Conservation (phyloP, 306 rosid species). For the Trifolium subterraneum region DNA sequence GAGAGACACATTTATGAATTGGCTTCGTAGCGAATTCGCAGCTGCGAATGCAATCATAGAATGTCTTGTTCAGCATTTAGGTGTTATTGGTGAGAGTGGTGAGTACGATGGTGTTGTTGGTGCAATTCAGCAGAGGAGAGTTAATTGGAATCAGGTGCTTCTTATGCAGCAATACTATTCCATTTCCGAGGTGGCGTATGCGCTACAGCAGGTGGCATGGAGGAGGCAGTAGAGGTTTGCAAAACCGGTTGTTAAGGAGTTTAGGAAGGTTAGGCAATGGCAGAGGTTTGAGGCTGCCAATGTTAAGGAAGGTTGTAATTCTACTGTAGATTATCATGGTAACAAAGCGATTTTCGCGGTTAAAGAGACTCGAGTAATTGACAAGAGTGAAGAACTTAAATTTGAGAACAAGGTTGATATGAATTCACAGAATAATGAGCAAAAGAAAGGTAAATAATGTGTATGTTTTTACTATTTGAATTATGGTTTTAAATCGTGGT, state of each 20-base stretch:
- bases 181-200: slow-evolving; percentile 68
- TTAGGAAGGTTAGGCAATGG: slow-evolving; percentile 69
- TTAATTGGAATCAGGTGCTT: slow-evolving; percentile 90
- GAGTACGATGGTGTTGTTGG: slow-evolving; percentile 78
- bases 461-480: not conserved
- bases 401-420: slow-evolving; percentile 55
- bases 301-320: slow-evolving; percentile 57
- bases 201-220: slow-evolving; percentile 80
- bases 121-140: slow-evolving; percentile 76
- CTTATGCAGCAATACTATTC: slow-evolving; percentile 97
- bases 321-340: slow-evolving; percentile 57
- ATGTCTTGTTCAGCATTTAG: slow-evolving; percentile 80
- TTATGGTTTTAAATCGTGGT: not conserved
- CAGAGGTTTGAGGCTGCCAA: slow-evolving; percentile 54
- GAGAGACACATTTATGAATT: slow-evolving; percentile 87
- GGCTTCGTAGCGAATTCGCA: slow-evolving; percentile 96
- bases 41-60: slow-evolving; percentile 96
- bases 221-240: slow-evolving; percentile 80
- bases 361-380: slow-evolving; percentile 53
- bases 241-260: slow-evolving; percentile 64
- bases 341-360: slow-evolving; percentile 52
- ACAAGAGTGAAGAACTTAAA: slow-evolving; percentile 56
- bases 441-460: slow-evolving; percentile 61
- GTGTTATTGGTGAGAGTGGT: slow-evolving; percentile 71
- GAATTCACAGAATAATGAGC: slow-evolving; percentile 49